Evolutionary conservation across 1,284 basidiomycete genomes (phyloP).

Genomic region (Trichosporon faecale): DNA sequence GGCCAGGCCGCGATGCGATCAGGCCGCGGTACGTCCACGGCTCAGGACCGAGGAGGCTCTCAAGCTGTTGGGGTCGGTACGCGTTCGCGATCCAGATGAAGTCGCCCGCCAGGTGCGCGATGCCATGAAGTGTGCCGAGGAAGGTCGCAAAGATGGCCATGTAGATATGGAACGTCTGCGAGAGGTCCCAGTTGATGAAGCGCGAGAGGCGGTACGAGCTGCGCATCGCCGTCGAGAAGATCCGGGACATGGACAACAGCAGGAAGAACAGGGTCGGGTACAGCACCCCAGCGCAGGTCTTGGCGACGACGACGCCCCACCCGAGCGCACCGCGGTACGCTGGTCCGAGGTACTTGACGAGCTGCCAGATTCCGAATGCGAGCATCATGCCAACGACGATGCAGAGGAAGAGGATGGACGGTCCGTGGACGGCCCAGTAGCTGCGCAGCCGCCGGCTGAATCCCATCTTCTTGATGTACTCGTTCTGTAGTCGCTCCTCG

Average conservation of each 20-base stretch:
- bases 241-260: conserved; percentile 32
- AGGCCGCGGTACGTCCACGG: conserved; percentile 25
- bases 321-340: conserved; percentile 31
- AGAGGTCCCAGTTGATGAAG: conserved; percentile 37
- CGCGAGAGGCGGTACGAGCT: conserved; percentile 28
- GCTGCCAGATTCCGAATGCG: conserved; percentile 34
- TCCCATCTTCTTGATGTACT: conserved; percentile 24
- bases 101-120: conserved; percentile 32
- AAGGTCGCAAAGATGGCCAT: conserved; percentile 29
- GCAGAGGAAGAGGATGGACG: conserved; percentile 28
- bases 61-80: conserved; percentile 25
- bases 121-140: conserved; percentile 33
- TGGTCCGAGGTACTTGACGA: conserved; percentile 32
- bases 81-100: conserved; percentile 29
- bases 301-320: conserved; percentile 38
- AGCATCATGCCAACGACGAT: conserved; percentile 30
- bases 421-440: conserved; percentile 34
- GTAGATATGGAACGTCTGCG: conserved; percentile 34
- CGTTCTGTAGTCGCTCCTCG: conserved; percentile 28
- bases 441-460: conserved; percentile 22
- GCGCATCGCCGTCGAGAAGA: conserved; percentile 33
- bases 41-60: conserved; percentile 20
- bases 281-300: conserved; percentile 33
- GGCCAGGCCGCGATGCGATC: conserved; percentile 26
- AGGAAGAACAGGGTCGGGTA: conserved; percentile 37